Conservation (phyloP, 2,329 filamentous ascomycete genomes). For the Microascus cirrosus region DNA sequence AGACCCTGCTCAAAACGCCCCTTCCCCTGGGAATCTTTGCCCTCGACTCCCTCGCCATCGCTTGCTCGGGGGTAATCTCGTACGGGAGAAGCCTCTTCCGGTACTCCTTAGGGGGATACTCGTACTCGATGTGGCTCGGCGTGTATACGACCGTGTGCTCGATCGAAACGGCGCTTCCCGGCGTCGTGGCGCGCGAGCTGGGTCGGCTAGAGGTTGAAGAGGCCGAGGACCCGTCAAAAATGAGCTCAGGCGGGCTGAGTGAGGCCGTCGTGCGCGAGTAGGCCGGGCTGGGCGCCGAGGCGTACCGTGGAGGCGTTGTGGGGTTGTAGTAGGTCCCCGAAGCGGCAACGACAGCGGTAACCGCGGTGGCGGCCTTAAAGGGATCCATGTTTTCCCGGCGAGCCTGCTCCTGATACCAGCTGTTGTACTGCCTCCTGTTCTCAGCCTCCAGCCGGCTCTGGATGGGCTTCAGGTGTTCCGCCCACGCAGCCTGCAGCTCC, state of each 20-base stretch:
- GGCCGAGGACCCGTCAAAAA: constrained; percentile 27
- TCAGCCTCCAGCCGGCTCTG: constrained; percentile 46
- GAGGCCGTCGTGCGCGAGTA: constrained; percentile 22
- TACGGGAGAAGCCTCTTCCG: constrained; percentile 34
- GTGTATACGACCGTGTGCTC: constrained; percentile 28
- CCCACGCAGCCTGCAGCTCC: constrained; percentile 78
- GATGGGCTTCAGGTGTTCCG: constrained; percentile 80
- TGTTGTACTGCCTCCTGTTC: constrained; percentile 35
- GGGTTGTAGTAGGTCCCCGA: not conserved
- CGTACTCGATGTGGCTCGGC: constrained; percentile 20
- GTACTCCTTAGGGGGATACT: constrained; percentile 13
- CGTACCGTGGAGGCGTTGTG: not conserved
- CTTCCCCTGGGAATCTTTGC: constrained; percentile 34
- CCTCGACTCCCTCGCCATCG: constrained; percentile 36
- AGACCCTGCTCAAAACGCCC: constrained; percentile 42
- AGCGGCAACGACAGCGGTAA: constrained; percentile 7
- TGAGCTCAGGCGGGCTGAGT: constrained; percentile 34
- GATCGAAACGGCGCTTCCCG: constrained; percentile 30
- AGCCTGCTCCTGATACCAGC: constrained; percentile 20
- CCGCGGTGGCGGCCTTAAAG: not conserved
- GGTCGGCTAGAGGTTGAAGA: constrained; percentile 35
- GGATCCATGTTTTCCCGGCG: constrained; percentile 5
- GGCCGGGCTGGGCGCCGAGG: constrained; percentile 21
- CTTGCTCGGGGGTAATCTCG: constrained; percentile 42
- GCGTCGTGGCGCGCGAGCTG: constrained; percentile 40